phyloP scores from a whole-genome alignment of 306 rosid genomes.

The Prinsepia uniflora region DNA sequence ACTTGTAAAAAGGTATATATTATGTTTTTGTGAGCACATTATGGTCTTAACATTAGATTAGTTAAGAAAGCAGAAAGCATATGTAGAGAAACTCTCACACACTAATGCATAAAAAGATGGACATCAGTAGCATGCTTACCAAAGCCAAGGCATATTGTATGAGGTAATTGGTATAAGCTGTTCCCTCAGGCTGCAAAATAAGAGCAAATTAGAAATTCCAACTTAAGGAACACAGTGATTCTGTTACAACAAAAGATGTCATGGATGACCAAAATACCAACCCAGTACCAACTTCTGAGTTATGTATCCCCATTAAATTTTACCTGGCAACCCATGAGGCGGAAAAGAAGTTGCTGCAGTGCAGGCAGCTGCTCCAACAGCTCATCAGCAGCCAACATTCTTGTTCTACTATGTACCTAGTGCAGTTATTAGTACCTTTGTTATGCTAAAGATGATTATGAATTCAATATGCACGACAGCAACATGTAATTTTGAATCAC shows the following conservation, averaged over 20 bases:
- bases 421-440: conserved; percentile 23
- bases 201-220: conserved; percentile 27
- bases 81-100: background rate
- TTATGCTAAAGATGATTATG: conserved; percentile 15
- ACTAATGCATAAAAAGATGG: conserved; percentile 9
- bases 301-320: conserved; percentile 8
- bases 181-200: conserved; percentile 88
- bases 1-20: background rate
- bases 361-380: conserved; percentile 85
- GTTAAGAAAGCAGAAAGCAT: background rate
- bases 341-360: conserved; percentile 79
- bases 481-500: conserved; percentile 11
- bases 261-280: background rate
- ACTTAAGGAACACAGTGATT: conserved; percentile 2
- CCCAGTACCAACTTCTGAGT: background rate
- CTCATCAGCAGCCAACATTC: conserved; percentile 42
- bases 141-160: conserved; percentile 89
- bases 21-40: background rate
- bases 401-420: conserved; percentile 65
- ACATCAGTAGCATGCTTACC: conserved; percentile 46
- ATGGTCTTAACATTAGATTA: background rate
- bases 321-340: conserved; percentile 81
- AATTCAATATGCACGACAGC: background rate
- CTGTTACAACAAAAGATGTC: background rate
- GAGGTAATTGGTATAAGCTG: conserved; percentile 64